Evolutionary conservation across 1,139 yeast genomes (phyloP).

Genomic region (Lodderomyces orthopsilosis): DNA sequence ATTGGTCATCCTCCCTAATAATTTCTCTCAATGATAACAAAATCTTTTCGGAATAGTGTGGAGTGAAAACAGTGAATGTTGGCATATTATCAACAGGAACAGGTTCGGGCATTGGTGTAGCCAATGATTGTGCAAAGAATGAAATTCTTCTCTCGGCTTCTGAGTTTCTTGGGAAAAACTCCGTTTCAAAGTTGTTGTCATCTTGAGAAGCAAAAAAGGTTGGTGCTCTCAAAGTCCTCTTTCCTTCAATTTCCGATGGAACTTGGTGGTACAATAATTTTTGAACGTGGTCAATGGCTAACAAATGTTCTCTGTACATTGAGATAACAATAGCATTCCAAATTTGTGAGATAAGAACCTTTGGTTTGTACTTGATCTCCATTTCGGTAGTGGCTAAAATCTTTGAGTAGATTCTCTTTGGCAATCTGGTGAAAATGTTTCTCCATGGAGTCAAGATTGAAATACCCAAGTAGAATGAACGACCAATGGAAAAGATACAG

Average conservation of each 20-base stretch:
- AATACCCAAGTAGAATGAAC: conserved; percentile 97
- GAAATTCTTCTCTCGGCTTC: conserved; percentile 99
- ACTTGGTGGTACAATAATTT: conserved; percentile 96
- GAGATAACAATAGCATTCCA: conserved; percentile 99
- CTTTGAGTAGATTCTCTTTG: conserved; percentile 97
- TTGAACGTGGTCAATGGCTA: conserved; percentile 98
- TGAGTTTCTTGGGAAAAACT: conserved; percentile 92
- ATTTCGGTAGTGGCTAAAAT: conserved; percentile 96
- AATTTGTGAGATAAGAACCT: conserved; percentile 94
- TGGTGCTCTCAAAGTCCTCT: conserved; percentile 97
- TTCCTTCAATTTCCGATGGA: conserved; percentile 95
- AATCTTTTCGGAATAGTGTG: conserved; percentile 97
- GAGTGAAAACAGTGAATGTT: conserved; percentile 94
- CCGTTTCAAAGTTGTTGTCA: conserved; percentile 91
- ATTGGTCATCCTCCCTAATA: conserved; percentile 98
- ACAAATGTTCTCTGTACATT: conserved; percentile 96
- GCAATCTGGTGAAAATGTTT: conserved; percentile 94
- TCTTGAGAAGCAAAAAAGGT: conserved; percentile 98
- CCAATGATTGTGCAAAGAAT: conserved; percentile 96
- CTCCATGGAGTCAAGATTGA: conserved; percentile 99
- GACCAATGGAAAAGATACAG: conserved; percentile 93
- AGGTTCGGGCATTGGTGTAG: conserved; percentile 98
- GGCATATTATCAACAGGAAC: conserved; percentile 99
- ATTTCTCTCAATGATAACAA: conserved; percentile 92
- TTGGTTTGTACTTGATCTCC: conserved; percentile 98